Evolutionary conservation across 768 basidiomycete genomes (phyloP), one percentile per base, ranked within the genome.

Genomic region (Hericium alpestre): DNA sequence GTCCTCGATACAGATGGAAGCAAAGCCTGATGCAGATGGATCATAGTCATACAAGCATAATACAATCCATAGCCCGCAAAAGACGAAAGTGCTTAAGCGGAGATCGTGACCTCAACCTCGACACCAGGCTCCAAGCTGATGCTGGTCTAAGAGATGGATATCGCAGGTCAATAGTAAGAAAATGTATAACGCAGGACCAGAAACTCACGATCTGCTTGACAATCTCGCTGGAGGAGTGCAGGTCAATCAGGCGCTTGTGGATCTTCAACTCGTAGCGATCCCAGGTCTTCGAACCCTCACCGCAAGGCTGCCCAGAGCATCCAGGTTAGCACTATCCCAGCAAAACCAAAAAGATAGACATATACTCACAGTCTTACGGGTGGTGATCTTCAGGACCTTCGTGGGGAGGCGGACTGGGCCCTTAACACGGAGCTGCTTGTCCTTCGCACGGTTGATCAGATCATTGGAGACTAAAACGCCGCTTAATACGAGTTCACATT

Each of bases 281-380:
- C 96, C 96, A 99, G 70, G 96, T 99, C 86, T 99, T 99, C 66
- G 96, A 97, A 80, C 96, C 96, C 76, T 98, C 96, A 91, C 96
- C 96, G 70, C 96, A 98, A 74, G 96, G 90, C 91, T 96, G 66
- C 9, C 25, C 18, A 51, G 22, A 3, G 16, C 18, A 20, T 51
- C 59, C 16, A 47, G 49, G 57, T 40, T 53, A 60, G 22, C 32
- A 8, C 32, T 32, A 9, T 32, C 32, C 32, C 9, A 23, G 39
- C 2, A n/a, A n/a, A 5, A 16, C 8, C 15, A 55, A 55, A 3
- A 38, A 59, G 11, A 38, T 22, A 9, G 0, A 27, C 18, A 12
- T 27, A 18, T 9, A 79, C 90, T 64, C 60, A 93, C 93, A 63
- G 96, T 95, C 75, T 99, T 99, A 70, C 96, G 90, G 75, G 95